Evolutionary conservation across 2,329 filamentous ascomycete genomes (phyloP).

Genomic region (Fusarium mundagurra): DNA sequence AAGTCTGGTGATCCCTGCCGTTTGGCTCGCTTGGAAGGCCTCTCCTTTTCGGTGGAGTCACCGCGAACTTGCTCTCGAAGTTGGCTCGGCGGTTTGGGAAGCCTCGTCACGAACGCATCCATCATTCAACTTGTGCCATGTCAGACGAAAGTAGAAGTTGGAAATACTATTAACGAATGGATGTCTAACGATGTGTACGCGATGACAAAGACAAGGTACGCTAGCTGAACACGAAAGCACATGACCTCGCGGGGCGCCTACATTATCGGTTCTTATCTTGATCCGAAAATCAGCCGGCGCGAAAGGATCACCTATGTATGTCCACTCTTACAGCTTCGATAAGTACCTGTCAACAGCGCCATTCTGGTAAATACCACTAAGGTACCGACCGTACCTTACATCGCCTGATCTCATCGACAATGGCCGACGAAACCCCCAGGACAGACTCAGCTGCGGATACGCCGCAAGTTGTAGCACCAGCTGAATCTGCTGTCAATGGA

Average conservation of each 20-base stretch:
- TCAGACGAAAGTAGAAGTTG: background rate
- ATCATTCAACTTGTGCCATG: constrained; percentile 40
- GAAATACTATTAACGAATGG: background rate
- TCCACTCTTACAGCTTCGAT: constrained; percentile 1
- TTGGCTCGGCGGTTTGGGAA: constrained; percentile 35
- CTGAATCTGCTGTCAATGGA: constrained; percentile 35
- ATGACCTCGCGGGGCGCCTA: constrained; percentile 43
- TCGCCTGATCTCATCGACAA: constrained; percentile 19
- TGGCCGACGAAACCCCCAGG: constrained; percentile 46
- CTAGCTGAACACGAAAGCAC: constrained; percentile 51
- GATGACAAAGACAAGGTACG: constrained; percentile 26
- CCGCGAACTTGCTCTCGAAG: constrained; percentile 9
- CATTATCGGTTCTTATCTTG: background rate
- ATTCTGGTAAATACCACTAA: background rate
- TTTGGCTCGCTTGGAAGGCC: constrained; percentile 48
- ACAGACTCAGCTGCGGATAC: constrained; percentile 31
- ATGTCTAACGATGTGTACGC: constrained; percentile 20
- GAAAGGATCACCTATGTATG: constrained; percentile 1
- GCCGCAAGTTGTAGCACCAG: constrained; percentile 31
- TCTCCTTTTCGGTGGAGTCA: constrained; percentile 22
- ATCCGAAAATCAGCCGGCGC: constrained; percentile 42
- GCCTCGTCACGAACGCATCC: constrained; percentile 52
- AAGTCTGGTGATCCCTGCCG: constrained; percentile 36
- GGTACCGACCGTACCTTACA: background rate
- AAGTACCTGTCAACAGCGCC: constrained; percentile 7